Evolutionary conservation across 1,139 yeast genomes (phyloP).

Genomic region (Saccharomycopsis hybrid): DNA sequence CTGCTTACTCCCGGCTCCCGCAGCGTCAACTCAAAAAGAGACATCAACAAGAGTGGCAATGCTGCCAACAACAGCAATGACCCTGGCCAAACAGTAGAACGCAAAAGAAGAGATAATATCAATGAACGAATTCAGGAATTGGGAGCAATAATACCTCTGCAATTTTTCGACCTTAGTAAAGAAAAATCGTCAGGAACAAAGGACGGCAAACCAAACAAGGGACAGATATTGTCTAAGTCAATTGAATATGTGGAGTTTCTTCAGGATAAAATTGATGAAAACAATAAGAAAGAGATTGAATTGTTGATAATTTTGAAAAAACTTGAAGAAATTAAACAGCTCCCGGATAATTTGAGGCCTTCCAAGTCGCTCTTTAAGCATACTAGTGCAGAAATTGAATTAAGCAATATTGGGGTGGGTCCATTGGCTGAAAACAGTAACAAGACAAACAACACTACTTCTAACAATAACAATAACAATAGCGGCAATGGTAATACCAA

Average conservation of each 20-base stretch:
- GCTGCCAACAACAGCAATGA: not conserved
- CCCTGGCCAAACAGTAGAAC: constrained; percentile 29
- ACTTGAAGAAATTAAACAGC: constrained; percentile 39
- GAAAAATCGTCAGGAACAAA: constrained; percentile 57
- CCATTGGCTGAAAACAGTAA: constrained; percentile 44
- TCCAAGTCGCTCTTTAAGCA: constrained; percentile 35
- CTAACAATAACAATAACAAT: constrained; percentile 5
- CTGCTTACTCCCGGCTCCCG: no score
- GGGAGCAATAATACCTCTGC: constrained; percentile 59
- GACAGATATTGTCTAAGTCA: constrained; percentile 77
- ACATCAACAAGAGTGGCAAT: not conserved
- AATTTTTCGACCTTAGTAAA: constrained; percentile 40
- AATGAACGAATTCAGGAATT: constrained; percentile 85
- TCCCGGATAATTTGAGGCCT: constrained; percentile 28
- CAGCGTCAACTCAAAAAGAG: no score
- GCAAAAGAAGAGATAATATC: constrained; percentile 80
- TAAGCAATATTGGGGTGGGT: constrained; percentile 77
- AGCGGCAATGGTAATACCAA: not conserved
- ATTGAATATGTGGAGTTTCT: constrained; percentile 76
- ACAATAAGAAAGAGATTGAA: constrained; percentile 74
- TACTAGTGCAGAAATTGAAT: constrained; percentile 75
- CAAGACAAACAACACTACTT: constrained; percentile 20
- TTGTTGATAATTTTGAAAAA: constrained; percentile 54
- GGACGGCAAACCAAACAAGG: constrained; percentile 91
- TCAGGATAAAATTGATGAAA: constrained; percentile 71